phyloP scores from a whole-genome alignment of 2,329 filamentous ascomycete genomes.

The Pleoardoris graminearum region DNA sequence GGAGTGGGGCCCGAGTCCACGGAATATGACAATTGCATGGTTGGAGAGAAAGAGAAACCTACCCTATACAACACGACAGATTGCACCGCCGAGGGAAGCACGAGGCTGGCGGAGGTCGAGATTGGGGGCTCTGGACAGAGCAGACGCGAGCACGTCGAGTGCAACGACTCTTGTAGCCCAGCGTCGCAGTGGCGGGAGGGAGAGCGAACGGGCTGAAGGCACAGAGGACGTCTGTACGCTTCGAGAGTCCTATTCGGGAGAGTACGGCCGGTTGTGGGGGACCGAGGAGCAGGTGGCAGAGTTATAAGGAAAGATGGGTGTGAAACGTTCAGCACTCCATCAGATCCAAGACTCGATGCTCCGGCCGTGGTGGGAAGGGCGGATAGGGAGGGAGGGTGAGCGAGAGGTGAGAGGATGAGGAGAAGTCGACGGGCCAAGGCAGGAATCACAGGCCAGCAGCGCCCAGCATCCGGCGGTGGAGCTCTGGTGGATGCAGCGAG shows the following conservation, averaged over 20 bases:
- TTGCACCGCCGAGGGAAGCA: constrained; percentile 26
- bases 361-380: constrained; percentile 40
- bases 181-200: constrained; percentile 30
- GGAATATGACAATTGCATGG: background rate
- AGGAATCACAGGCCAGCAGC: constrained; percentile 41
- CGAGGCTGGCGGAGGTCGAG: constrained; percentile 32
- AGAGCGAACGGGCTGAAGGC: constrained; percentile 30
- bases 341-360: constrained; percentile 46
- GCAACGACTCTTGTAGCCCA: constrained; percentile 31
- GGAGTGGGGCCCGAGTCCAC: background rate
- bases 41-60: constrained; percentile 24
- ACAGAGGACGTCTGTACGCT: constrained; percentile 37
- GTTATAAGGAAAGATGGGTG: constrained; percentile 42
- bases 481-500: constrained; percentile 8
- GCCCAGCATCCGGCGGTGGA: constrained; percentile 30
- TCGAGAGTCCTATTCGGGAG: constrained; percentile 36
- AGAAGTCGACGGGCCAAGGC: constrained; percentile 39
- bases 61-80: constrained; percentile 31
- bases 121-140: constrained; percentile 44
- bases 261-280: constrained; percentile 38
- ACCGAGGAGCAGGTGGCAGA: constrained; percentile 43
- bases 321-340: constrained; percentile 44
- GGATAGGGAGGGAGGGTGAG: constrained; percentile 28
- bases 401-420: constrained; percentile 30
- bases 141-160: constrained; percentile 39